These are phyloP conservation scores for Talaromyces sp. DNA, from an alignment of 2,329 filamentous ascomycete genomes.

Conservation along the genomic window DNA sequence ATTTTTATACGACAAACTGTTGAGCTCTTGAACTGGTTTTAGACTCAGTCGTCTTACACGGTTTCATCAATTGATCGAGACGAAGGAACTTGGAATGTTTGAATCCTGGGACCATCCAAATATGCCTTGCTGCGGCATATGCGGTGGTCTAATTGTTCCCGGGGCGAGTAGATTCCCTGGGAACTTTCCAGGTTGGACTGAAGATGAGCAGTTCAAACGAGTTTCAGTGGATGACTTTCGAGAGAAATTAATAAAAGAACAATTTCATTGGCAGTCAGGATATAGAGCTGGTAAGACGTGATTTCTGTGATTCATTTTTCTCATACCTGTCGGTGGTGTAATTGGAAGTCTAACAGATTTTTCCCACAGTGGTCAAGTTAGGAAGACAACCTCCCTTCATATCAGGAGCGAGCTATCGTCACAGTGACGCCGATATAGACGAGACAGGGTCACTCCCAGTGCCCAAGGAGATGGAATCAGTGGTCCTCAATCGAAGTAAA, in stretches of 20 bases:
- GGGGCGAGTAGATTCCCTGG: not conserved
- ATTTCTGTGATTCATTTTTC: not conserved
- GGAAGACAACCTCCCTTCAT: not conserved
- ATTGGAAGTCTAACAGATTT: not conserved
- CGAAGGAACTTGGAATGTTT: not conserved
- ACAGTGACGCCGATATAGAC: not conserved
- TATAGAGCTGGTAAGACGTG: conserved; percentile 8
- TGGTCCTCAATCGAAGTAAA: not conserved
- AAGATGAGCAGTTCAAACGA: not conserved
- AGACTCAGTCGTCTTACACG: not conserved
- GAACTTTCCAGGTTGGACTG: not conserved
- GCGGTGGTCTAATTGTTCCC: not conserved
- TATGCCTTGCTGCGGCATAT: not conserved
- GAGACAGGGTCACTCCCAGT: not conserved
- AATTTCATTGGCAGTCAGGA: conserved; percentile 3
- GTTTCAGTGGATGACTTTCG: not conserved
- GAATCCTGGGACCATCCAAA: not conserved
- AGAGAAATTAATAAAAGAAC: not conserved
- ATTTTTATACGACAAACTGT: not conserved
- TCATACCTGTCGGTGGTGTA: not conserved
- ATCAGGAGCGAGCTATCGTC: conserved; percentile 6
- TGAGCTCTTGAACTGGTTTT: not conserved
- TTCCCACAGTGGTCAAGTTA: not conserved
- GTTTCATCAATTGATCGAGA: not conserved
- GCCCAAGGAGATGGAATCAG: not conserved